A percentile compares a stretch with the other conserved stretches of the same genome.
phyloP scores from a whole-genome alignment of 2,329 filamentous ascomycete genomes.

The Drechslerella stenobrocha region DNA sequence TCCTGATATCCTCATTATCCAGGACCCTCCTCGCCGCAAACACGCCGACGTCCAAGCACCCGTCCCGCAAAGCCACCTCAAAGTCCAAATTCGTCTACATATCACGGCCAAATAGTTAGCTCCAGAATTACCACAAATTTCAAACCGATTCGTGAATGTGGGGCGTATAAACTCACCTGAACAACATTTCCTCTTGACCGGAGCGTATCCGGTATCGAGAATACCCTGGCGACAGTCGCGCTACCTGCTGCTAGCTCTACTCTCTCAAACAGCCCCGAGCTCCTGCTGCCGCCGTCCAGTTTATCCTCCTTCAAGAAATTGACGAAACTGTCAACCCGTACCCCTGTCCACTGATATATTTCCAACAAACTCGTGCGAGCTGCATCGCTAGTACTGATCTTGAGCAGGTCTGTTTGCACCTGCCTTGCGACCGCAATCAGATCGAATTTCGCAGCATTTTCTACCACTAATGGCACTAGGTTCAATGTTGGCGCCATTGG shows the following conservation, averaged over 20 bases:
- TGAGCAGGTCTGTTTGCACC: conserved; percentile 70
- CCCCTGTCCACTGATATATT: conserved; percentile 73
- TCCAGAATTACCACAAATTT: too few relatives aligned
- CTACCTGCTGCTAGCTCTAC: conserved; percentile 14
- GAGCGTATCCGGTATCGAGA: conserved; percentile 22
- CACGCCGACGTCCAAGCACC: conserved; percentile 57
- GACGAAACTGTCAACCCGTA: conserved; percentile 72
- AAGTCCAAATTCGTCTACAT: conserved; percentile 44
- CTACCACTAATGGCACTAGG: conserved; percentile 71
- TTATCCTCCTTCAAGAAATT: conserved; percentile 64
- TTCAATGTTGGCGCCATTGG: conserved; percentile 71
- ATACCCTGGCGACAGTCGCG: conserved; percentile 9
- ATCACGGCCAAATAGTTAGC: conserved; percentile 9
- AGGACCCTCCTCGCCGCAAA: conserved; percentile 60
- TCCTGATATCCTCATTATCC: conserved; percentile 55
- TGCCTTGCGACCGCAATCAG: conserved; percentile 62
- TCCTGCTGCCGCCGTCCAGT: conserved; percentile 22
- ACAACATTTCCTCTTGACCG: conserved; percentile 22
- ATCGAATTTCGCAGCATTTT: conserved; percentile 51
- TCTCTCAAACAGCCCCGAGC: conserved; percentile 27
- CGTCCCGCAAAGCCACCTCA: conserved; percentile 33
- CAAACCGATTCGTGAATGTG: too few relatives aligned
- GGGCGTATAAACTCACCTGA: conserved; percentile 26
- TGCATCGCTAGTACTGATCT: conserved; percentile 64
- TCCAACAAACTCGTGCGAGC: conserved; percentile 67